phyloP scores from a whole-genome alignment of 495 filamentous ascomycete species.

The Aspergillus ostianus region DNA sequence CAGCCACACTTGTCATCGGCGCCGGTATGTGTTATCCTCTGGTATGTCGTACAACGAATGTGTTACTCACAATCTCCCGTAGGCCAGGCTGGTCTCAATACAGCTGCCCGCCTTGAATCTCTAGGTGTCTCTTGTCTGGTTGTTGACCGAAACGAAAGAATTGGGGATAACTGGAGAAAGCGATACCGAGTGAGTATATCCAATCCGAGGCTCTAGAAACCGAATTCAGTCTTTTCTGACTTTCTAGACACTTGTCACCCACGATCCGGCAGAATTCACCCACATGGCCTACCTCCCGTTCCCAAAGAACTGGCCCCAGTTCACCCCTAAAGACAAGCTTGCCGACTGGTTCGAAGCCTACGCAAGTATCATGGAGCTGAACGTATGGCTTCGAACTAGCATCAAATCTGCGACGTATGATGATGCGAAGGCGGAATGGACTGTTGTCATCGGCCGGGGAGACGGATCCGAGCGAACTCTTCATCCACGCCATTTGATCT shows the following conservation, averaged over 20 bases:
- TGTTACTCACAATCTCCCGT: not conserved
- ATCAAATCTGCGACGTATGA: slow-evolving; percentile 54
- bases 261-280: slow-evolving; percentile 73
- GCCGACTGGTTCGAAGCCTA: slow-evolving; percentile 77
- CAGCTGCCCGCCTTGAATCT: slow-evolving; percentile 66
- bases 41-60: not conserved
- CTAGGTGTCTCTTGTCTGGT: slow-evolving; percentile 62
- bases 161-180: slow-evolving; percentile 79
- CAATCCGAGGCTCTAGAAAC: not conserved
- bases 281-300: slow-evolving; percentile 74
- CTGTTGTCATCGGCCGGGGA: slow-evolving; percentile 51
- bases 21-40: slow-evolving; percentile 35
- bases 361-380: slow-evolving; percentile 68
- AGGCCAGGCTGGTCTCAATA: slow-evolving; percentile 56
- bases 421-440: slow-evolving; percentile 55
- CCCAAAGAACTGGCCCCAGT: slow-evolving; percentile 64
- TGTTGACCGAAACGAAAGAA: slow-evolving; percentile 61
- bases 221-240: not conserved
- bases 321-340: slow-evolving; percentile 78
- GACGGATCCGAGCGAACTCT: slow-evolving; percentile 40
- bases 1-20: slow-evolving; percentile 67
- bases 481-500: slow-evolving; percentile 45
- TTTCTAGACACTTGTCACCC: slow-evolving; percentile 50
- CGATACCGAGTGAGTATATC: slow-evolving; percentile 45
- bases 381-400: slow-evolving; percentile 64